Base-by-base conservation (phyloP, 2,329 filamentous ascomycete species). In the Colletotrichum sidae region DNA sequence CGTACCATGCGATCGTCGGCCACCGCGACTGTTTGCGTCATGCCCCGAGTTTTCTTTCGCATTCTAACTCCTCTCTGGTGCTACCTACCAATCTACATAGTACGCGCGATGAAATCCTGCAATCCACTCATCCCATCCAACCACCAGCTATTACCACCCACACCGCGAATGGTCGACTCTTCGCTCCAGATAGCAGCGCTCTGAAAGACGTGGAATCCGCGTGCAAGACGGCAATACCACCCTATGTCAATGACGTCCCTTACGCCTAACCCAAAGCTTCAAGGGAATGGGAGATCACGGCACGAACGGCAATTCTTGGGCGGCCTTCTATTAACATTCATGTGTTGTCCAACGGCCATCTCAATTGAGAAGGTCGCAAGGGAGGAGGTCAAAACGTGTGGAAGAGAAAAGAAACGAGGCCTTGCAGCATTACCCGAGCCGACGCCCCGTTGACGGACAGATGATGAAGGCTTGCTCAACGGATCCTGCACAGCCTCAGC, bases 341-440 rank as follows among this genome's bases (percentile, higher is more conserved):
- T 42, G 47, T 50, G 51, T 51, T 51, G 53, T 35, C 50, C 39
- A 34, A 37, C 41, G 33, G 4, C 13, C 53, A 42, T 54, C 64
- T 67, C 47, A 67, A 64, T 59, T 38, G 13, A 64, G 64, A 67
- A 67, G 64, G 64, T 67, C 38, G 55, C 39, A 65, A n/a, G 33
- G 34, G 10, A 17, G 34, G 10, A 17, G 8, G 17, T 35, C 37
- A 55, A 9, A 7, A 25, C 25, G 25, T 50, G 51, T 34, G 35
- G 33, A 57, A 44, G 33, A 56, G 13, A 51, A 39, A 39, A 42
- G 49, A 50, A 51, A 38, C 35, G 10, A 65, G 35, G 39, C 17
- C 34, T 55, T 17, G 37, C 49, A 39, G 44, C 8, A 51, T 38
- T n/a, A 51, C 38, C 51, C 51, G 44, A 65, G 50, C 61, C 56